These are phyloP conservation scores for Heritiera littoralis DNA, from an alignment of 345 rosid species.

Conservation along the genomic window DNA sequence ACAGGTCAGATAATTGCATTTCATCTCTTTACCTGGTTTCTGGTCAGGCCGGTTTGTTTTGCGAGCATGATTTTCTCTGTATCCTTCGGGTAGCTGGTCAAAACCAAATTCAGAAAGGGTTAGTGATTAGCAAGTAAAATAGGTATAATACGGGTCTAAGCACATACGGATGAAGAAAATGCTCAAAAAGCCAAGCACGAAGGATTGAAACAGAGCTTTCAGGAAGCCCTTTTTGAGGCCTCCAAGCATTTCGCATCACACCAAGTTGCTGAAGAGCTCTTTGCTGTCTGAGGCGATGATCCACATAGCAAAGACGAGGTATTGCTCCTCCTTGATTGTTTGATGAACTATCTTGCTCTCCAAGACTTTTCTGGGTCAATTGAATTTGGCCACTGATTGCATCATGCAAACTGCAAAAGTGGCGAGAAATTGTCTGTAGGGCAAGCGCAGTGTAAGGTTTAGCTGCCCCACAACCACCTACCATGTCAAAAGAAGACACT, in stretches of 20 bases:
- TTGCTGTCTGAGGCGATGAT: slow-evolving; percentile 85
- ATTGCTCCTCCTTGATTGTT: slow-evolving; percentile 53
- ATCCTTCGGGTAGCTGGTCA: slow-evolving; percentile 84
- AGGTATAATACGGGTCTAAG: not conserved
- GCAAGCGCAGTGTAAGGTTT: slow-evolving; percentile 90
- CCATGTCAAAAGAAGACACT: slow-evolving; percentile 73
- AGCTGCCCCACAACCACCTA: slow-evolving; percentile 79
- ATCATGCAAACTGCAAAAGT: slow-evolving; percentile 78
- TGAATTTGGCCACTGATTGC: slow-evolving; percentile 68
- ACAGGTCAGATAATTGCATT: slow-evolving; percentile 9
- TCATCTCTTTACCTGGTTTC: slow-evolving; percentile 72
- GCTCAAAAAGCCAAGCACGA: slow-evolving; percentile 98
- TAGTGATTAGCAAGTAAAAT: slow-evolving; percentile 2
- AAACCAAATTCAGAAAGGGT: not conserved
- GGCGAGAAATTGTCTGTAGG: slow-evolving; percentile 80
- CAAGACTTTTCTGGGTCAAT: slow-evolving; percentile 58
- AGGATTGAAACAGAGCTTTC: slow-evolving; percentile 35
- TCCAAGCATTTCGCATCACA: slow-evolving; percentile 92
- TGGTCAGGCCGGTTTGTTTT: slow-evolving; percentile 84
- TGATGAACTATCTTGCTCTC: slow-evolving; percentile 68
- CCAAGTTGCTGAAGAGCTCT: slow-evolving; percentile 91
- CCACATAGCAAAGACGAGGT: slow-evolving; percentile 77
- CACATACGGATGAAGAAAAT: slow-evolving; percentile 89
- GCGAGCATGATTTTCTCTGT: slow-evolving; percentile 89
- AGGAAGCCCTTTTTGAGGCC: slow-evolving; percentile 97